A percentile compares a stretch with the other conserved stretches of the same genome.
phyloP scores from a whole-genome alignment of 345 rosid genomes.

The Sisymbrium irio region DNA sequence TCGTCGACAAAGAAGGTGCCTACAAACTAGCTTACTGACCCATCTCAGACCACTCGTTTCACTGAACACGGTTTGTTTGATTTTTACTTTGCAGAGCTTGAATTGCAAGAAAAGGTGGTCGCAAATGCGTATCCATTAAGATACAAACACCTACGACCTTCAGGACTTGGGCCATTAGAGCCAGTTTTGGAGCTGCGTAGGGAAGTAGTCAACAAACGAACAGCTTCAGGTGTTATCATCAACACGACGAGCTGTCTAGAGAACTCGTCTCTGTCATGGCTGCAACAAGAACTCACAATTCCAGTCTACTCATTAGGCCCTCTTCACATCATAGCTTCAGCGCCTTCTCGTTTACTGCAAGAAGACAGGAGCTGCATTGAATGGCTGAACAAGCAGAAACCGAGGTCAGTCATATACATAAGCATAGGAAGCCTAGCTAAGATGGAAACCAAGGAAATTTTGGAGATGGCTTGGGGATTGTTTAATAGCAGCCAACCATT shows the following conservation, averaged over 20 bases:
- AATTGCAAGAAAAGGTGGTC: slow-evolving; percentile 7
- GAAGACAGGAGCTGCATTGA: slow-evolving; percentile 42
- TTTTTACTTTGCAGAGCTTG: slow-evolving; percentile 17
- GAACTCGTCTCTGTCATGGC: not conserved
- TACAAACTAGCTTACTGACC: not conserved
- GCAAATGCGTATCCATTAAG: slow-evolving; percentile 20
- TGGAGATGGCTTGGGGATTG: slow-evolving; percentile 50
- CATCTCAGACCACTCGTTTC: not conserved
- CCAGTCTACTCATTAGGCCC: slow-evolving; percentile 20
- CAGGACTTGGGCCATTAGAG: not conserved
- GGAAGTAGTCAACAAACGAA: slow-evolving; percentile 6
- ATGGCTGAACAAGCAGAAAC: slow-evolving; percentile 45
- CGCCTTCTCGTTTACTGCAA: slow-evolving; percentile 2
- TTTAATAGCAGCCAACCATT: slow-evolving; percentile 39
- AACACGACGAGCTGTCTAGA: slow-evolving; percentile 18
- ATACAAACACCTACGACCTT: slow-evolving; percentile 25
- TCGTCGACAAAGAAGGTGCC: slow-evolving; percentile 13
- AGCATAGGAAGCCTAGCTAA: slow-evolving; percentile 49
- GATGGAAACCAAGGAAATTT: slow-evolving; percentile 47
- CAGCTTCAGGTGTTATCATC: slow-evolving; percentile 4
- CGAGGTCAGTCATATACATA: slow-evolving; percentile 49
- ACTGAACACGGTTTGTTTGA: not conserved
- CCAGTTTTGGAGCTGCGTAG: not conserved
- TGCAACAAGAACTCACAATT: slow-evolving; percentile 2
- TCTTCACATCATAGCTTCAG: slow-evolving; percentile 14